Evolutionary conservation across 2,329 filamentous ascomycete species (phyloP), one percentile per base, ranked within the genome.

Genomic region (Apiospora marii): DNA sequence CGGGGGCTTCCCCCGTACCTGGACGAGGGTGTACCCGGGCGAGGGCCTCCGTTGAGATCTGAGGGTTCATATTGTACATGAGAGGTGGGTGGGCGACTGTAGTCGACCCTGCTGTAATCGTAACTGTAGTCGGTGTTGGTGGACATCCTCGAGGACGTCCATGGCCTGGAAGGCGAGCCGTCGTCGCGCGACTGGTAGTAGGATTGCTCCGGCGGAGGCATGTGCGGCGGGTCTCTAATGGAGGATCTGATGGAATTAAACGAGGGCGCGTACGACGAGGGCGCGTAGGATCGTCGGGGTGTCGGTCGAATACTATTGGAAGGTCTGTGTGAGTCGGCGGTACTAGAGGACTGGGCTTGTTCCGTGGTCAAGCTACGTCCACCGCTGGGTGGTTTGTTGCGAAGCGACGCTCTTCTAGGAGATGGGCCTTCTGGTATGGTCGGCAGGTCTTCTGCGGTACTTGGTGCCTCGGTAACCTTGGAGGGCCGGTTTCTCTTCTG

Each of bases 21-120:
- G 2, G 94, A 96, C 0, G 95, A 95, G 1, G 96, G 95, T 0
- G 96, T 98, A 6, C 96, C 96, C 1, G 96, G 96, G 73, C 96
- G 87, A 8, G 96, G 95, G 74, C 91, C 95, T 68, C 96, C 96
- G 79, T 98, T 96, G 73, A 98, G 84, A 77, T 98, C 95, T 30
- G 92, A 88, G 0, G 95, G 94, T 82, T 98, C 96, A 82, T 96
- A 98, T 4, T 91, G 88, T 34, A 92, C 85, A 75, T 87, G 91
- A 0, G 91, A 90, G 0, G 93, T 90, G 3, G 94, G 92, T 12
- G 93, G 93, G 70, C 93, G 89, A 37, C 88, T 82, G 82, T 93
- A 94, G 74, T 95, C 93, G 43, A n/a, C 88, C 34, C 88, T 82
- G 82, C 88, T 82, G 82, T 93, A 94, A 74, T 95, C 93, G 43